A percentile compares a stretch with the other conserved stretches of the same genome.
These are phyloP conservation scores for Areca catechu DNA, from an alignment of 176 grass and related monocot species.

Conservation along the genomic window DNA sequence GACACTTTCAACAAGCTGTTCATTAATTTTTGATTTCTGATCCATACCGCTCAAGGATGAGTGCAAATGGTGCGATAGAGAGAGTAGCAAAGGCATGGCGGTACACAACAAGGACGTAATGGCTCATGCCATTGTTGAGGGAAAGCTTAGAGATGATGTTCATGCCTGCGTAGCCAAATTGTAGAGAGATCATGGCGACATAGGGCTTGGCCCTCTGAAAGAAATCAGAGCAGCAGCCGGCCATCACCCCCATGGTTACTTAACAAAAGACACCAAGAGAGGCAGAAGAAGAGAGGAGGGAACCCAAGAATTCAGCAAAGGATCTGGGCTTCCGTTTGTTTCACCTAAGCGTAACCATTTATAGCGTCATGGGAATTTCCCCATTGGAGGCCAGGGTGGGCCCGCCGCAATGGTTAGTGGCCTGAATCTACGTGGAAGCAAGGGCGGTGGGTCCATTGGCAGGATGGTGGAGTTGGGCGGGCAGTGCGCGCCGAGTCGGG, in stretches of 20 bases:
- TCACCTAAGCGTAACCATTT: no score
- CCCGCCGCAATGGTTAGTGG: no score
- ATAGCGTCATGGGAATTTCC: no score
- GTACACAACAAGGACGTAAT: slow-evolving; percentile 91
- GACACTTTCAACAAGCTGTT: no score
- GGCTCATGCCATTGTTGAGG: slow-evolving; percentile 90
- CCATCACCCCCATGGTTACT: slow-evolving; percentile 40
- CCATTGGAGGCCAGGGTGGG: no score
- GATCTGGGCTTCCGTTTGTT: no score
- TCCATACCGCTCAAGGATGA: slow-evolving; percentile 60
- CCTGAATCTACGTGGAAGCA: no score
- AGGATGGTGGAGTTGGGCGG: not conserved
- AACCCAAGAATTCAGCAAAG: not conserved
- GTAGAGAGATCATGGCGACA: slow-evolving; percentile 80
- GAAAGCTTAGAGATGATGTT: slow-evolving; percentile 94
- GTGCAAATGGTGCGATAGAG: slow-evolving; percentile 84
- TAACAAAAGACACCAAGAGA: slow-evolving; percentile 1
- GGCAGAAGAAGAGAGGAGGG: slow-evolving; percentile 21
- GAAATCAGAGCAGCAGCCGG: slow-evolving; percentile 28
- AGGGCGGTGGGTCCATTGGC: not conserved
- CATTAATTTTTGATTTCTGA: not conserved
- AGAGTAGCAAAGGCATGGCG: slow-evolving; percentile 93
- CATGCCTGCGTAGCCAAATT: slow-evolving; percentile 96
- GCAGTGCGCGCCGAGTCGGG: no score
- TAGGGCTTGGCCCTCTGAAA: slow-evolving; percentile 72